Conservation (phyloP, 805 yeast genomes). For the Zygotorulaspora chibaensis region DNA sequence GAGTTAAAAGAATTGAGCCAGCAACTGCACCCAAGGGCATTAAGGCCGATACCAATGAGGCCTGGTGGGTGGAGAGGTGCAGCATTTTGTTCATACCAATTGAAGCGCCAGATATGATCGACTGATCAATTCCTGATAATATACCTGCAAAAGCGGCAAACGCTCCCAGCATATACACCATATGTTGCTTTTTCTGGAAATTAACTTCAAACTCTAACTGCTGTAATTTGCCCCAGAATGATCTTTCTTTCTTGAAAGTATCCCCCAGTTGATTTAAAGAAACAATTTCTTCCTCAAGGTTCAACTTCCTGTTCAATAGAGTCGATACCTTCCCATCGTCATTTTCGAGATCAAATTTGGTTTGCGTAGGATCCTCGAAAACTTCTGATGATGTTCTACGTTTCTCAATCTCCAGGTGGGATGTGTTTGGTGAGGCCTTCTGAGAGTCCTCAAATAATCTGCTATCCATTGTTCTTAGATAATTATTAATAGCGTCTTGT, state of each 20-base stretch:
- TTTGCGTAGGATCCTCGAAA: conserved; percentile 9
- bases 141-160: conserved; percentile 64
- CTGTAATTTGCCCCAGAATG: conserved; percentile 39
- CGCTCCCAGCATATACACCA: conserved; percentile 47
- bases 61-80: conserved; percentile 39
- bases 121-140: conserved; percentile 64
- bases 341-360: conserved; percentile 9
- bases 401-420: conserved; percentile 8
- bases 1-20: conserved; percentile 58
- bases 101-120: conserved; percentile 60
- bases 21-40: conserved; percentile 70
- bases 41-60: conserved; percentile 51
- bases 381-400: conserved; percentile 6
- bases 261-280: conserved; percentile 33
- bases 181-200: conserved; percentile 44
- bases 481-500: too few species aligned
- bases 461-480: not conserved
- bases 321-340: conserved; percentile 4
- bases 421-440: conserved; percentile 2
- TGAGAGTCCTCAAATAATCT: conserved; percentile 1
- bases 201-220: conserved; percentile 38
- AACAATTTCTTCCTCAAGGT: conserved; percentile 38
- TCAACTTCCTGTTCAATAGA: conserved; percentile 26
- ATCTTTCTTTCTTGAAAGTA: conserved; percentile 27
- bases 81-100: conserved; percentile 46